phyloP scores from a whole-genome alignment of 352 stramenopile species.

The Phytophthora sansomeana region DNA sequence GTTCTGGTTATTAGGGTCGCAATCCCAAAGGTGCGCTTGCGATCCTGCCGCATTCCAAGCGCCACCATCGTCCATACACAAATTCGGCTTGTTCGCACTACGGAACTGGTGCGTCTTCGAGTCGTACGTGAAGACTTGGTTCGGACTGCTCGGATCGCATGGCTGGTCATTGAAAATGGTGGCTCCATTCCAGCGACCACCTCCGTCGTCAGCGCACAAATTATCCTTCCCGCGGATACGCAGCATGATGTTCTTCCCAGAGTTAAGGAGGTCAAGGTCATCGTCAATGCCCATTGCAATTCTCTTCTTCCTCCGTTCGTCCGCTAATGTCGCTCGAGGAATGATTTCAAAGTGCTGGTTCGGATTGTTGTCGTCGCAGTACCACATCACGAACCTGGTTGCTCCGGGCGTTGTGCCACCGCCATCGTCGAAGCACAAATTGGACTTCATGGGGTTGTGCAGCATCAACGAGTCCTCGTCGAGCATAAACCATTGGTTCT shows the following conservation, averaged over 20 bases:
- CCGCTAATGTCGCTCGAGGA: slow-evolving; percentile 6
- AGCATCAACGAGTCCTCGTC: slow-evolving; percentile 35
- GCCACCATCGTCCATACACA: slow-evolving; percentile 41
- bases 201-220: slow-evolving; percentile 47
- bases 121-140: slow-evolving; percentile 42
- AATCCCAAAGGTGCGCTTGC: slow-evolving; percentile 27
- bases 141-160: slow-evolving; percentile 35
- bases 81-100: slow-evolving; percentile 25
- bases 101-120: slow-evolving; percentile 22
- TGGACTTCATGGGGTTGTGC: slow-evolving; percentile 37
- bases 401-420: slow-evolving; percentile 19
- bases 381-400: slow-evolving; percentile 10
- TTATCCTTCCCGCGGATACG: slow-evolving; percentile 31
- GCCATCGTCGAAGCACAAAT: slow-evolving; percentile 43
- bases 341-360: slow-evolving; percentile 32
- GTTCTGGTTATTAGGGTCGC: slow-evolving; percentile 31
- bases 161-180: slow-evolving; percentile 24
- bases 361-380: slow-evolving; percentile 15
- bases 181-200: slow-evolving; percentile 25
- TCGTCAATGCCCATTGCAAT: slow-evolving; percentile 17
- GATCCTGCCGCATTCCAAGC: slow-evolving; percentile 5
- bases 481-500: slow-evolving; percentile 34
- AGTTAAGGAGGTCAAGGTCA: slow-evolving; percentile 22
- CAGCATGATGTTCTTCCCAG: slow-evolving; percentile 33
- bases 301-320: slow-evolving; percentile 14